Conservation (phyloP, 441 rosid genomes). For the Theobroma grandiflorum region DNA sequence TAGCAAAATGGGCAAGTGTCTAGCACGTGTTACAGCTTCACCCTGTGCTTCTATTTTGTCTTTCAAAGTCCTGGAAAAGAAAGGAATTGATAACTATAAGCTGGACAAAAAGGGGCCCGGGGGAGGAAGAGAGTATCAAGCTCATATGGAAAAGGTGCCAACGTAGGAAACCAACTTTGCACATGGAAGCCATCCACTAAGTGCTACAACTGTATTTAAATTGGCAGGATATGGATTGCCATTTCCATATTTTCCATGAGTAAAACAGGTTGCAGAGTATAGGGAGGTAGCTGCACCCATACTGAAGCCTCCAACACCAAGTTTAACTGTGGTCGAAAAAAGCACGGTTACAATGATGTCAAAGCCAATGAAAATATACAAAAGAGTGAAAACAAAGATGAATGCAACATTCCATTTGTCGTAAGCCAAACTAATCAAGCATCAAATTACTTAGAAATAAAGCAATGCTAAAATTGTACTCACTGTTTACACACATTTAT, state of each 20-base stretch:
- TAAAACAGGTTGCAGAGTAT: constrained; percentile 82
- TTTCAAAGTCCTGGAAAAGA: constrained; percentile 60
- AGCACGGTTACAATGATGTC: neutral
- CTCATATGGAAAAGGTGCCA: constrained; percentile 19
- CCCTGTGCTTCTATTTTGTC: constrained; percentile 59
- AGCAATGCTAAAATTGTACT: neutral
- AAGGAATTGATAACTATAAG: constrained; percentile 16
- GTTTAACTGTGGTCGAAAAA: constrained; percentile 64
- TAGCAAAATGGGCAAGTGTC: constrained; percentile 78
- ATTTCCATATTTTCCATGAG: constrained; percentile 70
- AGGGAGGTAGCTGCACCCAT: constrained; percentile 96
- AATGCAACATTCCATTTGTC: constrained; percentile 15
- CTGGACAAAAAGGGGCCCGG: neutral
- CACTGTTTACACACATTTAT: neutral
- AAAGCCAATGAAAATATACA: neutral
- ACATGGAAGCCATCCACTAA: constrained; percentile 99
- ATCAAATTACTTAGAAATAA: neutral
- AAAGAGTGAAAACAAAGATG: neutral
- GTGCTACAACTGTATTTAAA: constrained; percentile 77
- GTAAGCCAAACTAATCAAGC: neutral
- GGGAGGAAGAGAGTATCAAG: neutral
- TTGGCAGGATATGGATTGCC: constrained; percentile 76
- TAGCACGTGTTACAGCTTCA: constrained; percentile 68
- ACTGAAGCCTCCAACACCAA: constrained; percentile 98
- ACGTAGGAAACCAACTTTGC: constrained; percentile 65